Evolutionary conservation across 805 yeast species (phyloP).

Genomic region (Yamadazyma ubonensis): DNA sequence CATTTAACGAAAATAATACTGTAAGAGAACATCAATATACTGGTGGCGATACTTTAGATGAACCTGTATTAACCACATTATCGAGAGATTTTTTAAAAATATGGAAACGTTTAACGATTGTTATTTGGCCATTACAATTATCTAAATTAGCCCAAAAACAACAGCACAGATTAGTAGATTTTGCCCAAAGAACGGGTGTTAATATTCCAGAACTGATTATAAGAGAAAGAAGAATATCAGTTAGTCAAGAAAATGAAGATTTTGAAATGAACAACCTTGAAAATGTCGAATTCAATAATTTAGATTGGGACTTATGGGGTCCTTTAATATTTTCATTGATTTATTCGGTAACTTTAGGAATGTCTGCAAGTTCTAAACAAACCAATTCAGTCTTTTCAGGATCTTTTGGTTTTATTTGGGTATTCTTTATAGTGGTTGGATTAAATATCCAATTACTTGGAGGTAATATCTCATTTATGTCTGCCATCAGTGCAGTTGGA

Average conservation of each 20-base stretch:
- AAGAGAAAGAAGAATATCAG: conserved; percentile 27
- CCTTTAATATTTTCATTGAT: conserved; percentile 62
- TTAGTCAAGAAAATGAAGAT: conserved; percentile 22
- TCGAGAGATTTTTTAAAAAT: conserved; percentile 37
- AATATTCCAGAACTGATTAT: conserved; percentile 34
- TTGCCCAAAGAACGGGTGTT: conserved; percentile 37
- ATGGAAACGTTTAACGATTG: conserved; percentile 34
- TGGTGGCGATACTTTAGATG: conserved; percentile 74
- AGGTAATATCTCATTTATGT: conserved; percentile 62
- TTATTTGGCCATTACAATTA: conserved; percentile 46
- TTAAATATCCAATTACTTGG: conserved; percentile 63
- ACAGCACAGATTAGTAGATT: conserved; percentile 31
- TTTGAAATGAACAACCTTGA: conserved; percentile 31
- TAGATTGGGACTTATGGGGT: conserved; percentile 72
- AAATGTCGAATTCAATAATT: conserved; percentile 19
- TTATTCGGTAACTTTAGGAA: conserved; percentile 53
- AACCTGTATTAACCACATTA: conserved; percentile 60
- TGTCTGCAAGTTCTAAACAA: conserved; percentile 43
- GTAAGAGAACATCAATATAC: conserved; percentile 51
- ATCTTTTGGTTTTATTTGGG: conserved; percentile 62
- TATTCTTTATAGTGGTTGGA: conserved; percentile 59
- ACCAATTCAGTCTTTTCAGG: conserved; percentile 60
- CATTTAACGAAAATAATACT: conserved; percentile 22
- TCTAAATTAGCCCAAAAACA: conserved; percentile 35
- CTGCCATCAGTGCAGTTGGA: conserved; percentile 68